Conservation (phyloP, 495 filamentous ascomycete species). For the Lentithecium fluviatile region DNA sequence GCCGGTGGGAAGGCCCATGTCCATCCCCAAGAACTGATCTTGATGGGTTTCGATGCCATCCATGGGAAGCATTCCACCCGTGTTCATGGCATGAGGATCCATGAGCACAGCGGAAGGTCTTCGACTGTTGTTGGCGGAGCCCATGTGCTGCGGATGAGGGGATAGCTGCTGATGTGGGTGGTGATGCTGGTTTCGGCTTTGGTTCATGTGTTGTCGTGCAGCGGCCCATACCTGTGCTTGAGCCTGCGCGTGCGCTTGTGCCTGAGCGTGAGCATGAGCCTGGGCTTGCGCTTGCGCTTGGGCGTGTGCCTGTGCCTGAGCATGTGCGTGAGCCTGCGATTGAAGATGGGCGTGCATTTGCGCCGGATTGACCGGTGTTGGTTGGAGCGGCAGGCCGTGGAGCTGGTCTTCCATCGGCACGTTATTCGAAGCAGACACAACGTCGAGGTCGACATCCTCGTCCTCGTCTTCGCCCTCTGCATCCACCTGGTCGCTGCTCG, state of each 20-base stretch:
- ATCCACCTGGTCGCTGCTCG: constrained; percentile 30
- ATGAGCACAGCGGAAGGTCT: constrained; percentile 21
- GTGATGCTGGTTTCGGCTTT: constrained; percentile 29
- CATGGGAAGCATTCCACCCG: constrained; percentile 31
- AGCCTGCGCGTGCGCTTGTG: constrained; percentile 39
- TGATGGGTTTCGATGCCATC: constrained; percentile 29
- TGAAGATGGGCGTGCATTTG: constrained; percentile 15
- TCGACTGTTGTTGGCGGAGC: constrained; percentile 22
- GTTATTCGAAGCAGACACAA: constrained; percentile 29
- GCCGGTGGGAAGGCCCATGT: constrained; percentile 12
- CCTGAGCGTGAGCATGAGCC: constrained; percentile 29
- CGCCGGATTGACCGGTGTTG: constrained; percentile 10
- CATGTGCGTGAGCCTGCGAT: constrained; percentile 12
- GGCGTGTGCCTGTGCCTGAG: not conserved
- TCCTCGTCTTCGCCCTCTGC: constrained; percentile 37
- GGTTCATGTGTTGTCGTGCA: constrained; percentile 33
- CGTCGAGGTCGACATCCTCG: constrained; percentile 27
- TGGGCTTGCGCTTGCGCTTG: constrained; percentile 38
- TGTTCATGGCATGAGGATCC: constrained; percentile 26
- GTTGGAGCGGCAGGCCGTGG: constrained; percentile 12
- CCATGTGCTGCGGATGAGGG: constrained; percentile 28
- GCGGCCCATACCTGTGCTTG: constrained; percentile 22
- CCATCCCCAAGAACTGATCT: constrained; percentile 27
- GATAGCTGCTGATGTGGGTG: constrained; percentile 27
- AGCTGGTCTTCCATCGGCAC: constrained; percentile 5